Conservation (phyloP, 306 rosid species). For the Morella rubra region DNA sequence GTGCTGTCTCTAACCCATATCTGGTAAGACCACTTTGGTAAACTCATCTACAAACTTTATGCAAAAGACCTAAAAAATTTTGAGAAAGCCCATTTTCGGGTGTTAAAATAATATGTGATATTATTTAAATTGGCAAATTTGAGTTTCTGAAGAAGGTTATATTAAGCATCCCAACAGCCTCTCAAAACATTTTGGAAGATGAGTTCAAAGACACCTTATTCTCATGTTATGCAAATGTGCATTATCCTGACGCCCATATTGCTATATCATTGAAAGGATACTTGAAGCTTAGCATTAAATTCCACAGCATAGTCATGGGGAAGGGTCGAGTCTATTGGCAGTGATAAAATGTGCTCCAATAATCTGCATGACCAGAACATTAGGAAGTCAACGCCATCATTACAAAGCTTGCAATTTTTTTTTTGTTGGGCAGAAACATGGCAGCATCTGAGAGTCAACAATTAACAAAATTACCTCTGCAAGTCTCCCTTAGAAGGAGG, state of each 20-base stretch:
- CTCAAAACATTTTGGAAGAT: not conserved
- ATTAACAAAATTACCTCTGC: slow-evolving; percentile 43
- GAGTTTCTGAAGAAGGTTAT: not conserved
- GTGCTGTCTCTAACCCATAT: not conserved
- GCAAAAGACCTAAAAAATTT: not conserved
- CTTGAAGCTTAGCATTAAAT: slow-evolving; percentile 65
- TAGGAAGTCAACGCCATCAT: slow-evolving; percentile 19
- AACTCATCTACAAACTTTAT: not conserved
- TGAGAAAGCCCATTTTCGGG: not conserved
- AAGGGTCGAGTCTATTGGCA: slow-evolving; percentile 66
- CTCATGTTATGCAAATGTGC: not conserved
- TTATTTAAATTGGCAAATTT: not conserved
- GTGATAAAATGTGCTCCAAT: slow-evolving; percentile 61
- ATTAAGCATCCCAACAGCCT: not conserved
- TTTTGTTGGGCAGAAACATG: slow-evolving; percentile 20
- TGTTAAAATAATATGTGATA: not conserved
- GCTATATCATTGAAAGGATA: slow-evolving; percentile 56
- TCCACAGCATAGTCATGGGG: slow-evolving; percentile 65
- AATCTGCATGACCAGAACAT: slow-evolving; percentile 51
- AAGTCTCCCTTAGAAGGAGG: slow-evolving; percentile 71
- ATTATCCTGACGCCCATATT: not conserved
- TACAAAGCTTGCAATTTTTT: not conserved
- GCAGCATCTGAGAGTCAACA: slow-evolving; percentile 13
- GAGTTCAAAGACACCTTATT: not conserved
- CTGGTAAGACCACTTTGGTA: not conserved